Evolutionary conservation across 345 rosid genomes (phyloP).

Genomic region (Corymbia maculata): DNA sequence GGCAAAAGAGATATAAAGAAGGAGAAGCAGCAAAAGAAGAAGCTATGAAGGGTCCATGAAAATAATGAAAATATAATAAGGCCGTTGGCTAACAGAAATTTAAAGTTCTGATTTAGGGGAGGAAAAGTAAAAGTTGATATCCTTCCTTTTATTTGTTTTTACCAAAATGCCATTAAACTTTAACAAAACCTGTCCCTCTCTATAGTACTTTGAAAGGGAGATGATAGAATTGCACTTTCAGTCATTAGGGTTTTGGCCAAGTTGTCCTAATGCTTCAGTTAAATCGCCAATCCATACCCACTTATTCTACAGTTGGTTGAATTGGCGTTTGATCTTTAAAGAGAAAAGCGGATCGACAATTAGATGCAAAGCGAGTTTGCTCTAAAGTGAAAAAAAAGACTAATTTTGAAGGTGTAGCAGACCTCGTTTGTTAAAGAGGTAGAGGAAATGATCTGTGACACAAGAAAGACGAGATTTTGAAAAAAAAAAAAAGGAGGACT

Average conservation of each 20-base stretch:
- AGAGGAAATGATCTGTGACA: not conserved
- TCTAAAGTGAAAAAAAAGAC: not conserved
- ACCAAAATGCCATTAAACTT: constrained; percentile 47
- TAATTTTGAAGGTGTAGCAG: not conserved
- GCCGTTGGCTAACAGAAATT: constrained; percentile 40
- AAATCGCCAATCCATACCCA: not conserved
- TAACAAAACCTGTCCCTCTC: constrained; percentile 28
- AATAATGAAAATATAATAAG: not conserved
- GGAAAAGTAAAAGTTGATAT: constrained; percentile 33
- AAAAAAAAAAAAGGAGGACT: not conserved
- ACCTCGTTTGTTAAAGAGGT: not conserved
- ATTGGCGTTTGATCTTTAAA: not conserved
- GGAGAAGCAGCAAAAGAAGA: not conserved
- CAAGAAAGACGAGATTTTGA: not conserved
- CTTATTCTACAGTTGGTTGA: not conserved
- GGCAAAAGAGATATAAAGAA: not conserved
- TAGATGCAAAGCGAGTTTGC: not conserved
- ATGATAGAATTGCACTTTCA: constrained; percentile 42
- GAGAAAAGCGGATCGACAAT: not conserved
- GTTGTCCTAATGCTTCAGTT: constrained; percentile 24
- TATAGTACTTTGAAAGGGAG: constrained; percentile 43
- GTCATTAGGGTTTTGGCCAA: constrained; percentile 16
- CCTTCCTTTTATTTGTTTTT: not conserved
- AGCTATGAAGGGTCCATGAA: not conserved
- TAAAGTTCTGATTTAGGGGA: constrained; percentile 28